Evolutionary conservation across 2,329 filamentous ascomycete genomes (phyloP).

Genomic region (Sporothrix pallida): DNA sequence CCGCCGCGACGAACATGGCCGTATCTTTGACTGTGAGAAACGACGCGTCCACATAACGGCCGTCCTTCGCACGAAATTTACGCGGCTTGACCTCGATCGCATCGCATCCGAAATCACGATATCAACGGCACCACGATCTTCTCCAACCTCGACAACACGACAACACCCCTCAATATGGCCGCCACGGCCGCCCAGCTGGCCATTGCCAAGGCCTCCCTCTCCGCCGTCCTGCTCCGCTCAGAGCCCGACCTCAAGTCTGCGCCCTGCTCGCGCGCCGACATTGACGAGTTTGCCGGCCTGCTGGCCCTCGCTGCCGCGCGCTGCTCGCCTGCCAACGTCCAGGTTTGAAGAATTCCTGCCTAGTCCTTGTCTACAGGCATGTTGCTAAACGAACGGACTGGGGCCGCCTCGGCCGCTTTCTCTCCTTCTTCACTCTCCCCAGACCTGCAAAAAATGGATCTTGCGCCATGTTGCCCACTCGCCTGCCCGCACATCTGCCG

Average conservation of each 20-base stretch:
- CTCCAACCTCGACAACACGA: not conserved
- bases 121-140: not conserved
- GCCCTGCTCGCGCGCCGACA: constrained; percentile 69
- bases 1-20: not conserved
- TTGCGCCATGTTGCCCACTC: constrained; percentile 73
- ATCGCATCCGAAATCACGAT: constrained; percentile 4
- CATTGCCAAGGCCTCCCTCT: constrained; percentile 80
- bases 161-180: not conserved
- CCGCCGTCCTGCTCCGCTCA: constrained; percentile 72
- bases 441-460: constrained; percentile 91
- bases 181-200: constrained; percentile 69
- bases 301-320: constrained; percentile 69
- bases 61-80: not conserved
- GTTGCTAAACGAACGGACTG: not conserved
- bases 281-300: constrained; percentile 70
- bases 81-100: not conserved
- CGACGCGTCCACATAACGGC: not conserved
- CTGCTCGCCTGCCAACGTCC: constrained; percentile 82
- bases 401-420: constrained; percentile 26
- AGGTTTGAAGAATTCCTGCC: constrained; percentile 67
- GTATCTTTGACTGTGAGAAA: not conserved
- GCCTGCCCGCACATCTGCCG: constrained; percentile 64
- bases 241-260: constrained; percentile 60
- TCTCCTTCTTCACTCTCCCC: constrained; percentile 43
- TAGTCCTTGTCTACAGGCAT: not conserved